phyloP scores from a whole-genome alignment of 495 filamentous ascomycete species.

The Lindgomyces ingoldianus region DNA sequence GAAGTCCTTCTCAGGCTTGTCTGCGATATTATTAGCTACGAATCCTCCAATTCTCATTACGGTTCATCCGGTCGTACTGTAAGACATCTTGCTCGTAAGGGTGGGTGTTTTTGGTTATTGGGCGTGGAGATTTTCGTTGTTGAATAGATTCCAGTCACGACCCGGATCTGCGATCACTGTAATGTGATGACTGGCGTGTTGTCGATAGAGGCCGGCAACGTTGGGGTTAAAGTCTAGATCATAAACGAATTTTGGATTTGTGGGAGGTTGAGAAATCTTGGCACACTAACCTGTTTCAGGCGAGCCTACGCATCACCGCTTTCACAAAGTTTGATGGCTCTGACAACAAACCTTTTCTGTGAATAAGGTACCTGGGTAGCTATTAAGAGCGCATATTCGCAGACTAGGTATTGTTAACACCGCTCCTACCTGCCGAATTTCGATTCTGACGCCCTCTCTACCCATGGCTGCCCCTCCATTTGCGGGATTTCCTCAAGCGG shows the following conservation, averaged over 20 bases:
- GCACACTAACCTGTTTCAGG: slow-evolving; percentile 46
- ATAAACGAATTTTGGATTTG: slow-evolving; percentile 20
- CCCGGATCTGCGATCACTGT: slow-evolving; percentile 52
- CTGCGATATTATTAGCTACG: neutral
- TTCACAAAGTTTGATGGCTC: slow-evolving; percentile 1
- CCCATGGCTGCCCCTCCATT: slow-evolving; percentile 62
- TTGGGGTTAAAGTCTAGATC: slow-evolving; percentile 36
- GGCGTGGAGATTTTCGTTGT: slow-evolving; percentile 8
- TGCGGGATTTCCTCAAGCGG: slow-evolving; percentile 71
- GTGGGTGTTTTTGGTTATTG: neutral
- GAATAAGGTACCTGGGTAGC: too few species aligned
- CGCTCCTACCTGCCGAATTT: neutral
- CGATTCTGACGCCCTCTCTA: neutral
- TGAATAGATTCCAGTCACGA: slow-evolving; percentile 58
- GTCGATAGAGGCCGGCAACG: slow-evolving; percentile 39
- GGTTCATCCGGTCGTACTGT: neutral
- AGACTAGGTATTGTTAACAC: too few species aligned
- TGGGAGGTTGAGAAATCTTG: slow-evolving; percentile 41
- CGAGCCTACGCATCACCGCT: neutral
- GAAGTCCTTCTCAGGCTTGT: slow-evolving; percentile 94
- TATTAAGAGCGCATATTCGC: too few species aligned
- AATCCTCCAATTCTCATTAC: neutral
- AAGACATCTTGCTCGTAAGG: slow-evolving; percentile 39
- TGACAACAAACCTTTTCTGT: too few species aligned
- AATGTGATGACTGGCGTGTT: slow-evolving; percentile 48